Base-by-base conservation (phyloP, 2,329 filamentous ascomycete species). In the Clathrospora elynae region DNA sequence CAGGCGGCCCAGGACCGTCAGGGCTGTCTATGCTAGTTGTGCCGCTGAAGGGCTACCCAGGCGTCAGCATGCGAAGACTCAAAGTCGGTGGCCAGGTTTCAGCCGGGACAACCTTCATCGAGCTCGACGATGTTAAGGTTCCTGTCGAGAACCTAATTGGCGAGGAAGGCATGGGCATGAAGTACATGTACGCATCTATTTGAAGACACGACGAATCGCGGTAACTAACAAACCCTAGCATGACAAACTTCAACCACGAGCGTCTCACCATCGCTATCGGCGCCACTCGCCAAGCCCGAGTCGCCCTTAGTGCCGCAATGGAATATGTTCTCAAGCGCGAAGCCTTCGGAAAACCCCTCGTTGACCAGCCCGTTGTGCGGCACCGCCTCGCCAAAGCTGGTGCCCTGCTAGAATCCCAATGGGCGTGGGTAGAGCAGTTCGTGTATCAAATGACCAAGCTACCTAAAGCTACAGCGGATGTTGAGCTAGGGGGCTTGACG, bases 221-320 rank as follows among this genome's bases (percentile, higher is more conserved):
- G 6, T 10, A 17, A 19, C 37, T 49, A 23, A 49, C 33, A 23
- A 20, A 12, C 29, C 10, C 16, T 25, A 57, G 53, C 41, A 88
- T 87, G 84, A 85, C 81, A 39, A 88, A 90, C 71, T 90, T 90
- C 78, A 90, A 90, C 71, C 86, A 90, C 66, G 87, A 90, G 67
- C 80, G 86, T 0, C 73, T 90, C 8, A 77, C 77, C 11, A 87
- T 90, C 50, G 76, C 82, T 1, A 80, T 89, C 10, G 78, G 80
- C 0, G 78, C 80, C 1, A 86, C 84, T 2, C 75, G 86, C 2
- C 76, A 83, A 57, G 77, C 84, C 0, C 75, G 80, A 6, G 82
- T 86, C 2, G 83, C 81, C 1, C 71, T 87, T 1, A 69, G 74
- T 10, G 64, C 80, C 0, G 83, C 84, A 0, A 80, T 85, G 52